Conservation (phyloP, 1,139 yeast species). For the Debaryomycetaceae sp. region DNA sequence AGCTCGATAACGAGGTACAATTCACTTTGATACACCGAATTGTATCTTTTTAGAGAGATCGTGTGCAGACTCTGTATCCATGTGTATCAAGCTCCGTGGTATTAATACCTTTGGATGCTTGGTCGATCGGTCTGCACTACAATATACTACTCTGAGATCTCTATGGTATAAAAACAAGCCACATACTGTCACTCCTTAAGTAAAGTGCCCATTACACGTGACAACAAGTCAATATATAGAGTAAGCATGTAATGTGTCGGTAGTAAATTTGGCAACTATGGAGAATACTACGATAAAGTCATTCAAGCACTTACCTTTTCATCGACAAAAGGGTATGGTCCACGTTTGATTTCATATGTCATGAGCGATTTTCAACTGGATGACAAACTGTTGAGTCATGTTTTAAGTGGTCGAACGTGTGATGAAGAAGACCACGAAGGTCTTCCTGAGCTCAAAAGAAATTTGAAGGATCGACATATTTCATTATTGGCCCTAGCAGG, state of each 20-base stretch:
- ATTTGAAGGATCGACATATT: conserved; percentile 41
- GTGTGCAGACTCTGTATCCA: conserved; percentile 25
- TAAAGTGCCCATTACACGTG: no score
- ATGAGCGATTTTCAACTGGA: not conserved
- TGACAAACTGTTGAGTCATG: not conserved
- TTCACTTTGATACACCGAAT: conserved; percentile 41
- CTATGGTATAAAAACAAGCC: no score
- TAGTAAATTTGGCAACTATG: no score
- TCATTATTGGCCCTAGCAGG: conserved; percentile 52
- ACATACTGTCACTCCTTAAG: no score
- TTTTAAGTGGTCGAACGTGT: conserved; percentile 6
- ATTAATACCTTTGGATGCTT: conserved; percentile 1
- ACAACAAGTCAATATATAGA: no score
- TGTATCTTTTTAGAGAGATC: conserved; percentile 33
- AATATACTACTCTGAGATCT: conserved; percentile 3
- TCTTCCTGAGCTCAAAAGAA: conserved; percentile 20
- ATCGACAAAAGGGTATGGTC: no score
- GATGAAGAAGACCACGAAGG: not conserved
- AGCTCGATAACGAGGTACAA: conserved; percentile 40
- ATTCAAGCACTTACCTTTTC: no score
- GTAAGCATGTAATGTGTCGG: no score
- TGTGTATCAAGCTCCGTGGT: not conserved
- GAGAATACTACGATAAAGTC: no score
- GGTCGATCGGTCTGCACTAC: conserved; percentile 25
- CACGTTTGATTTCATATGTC: not conserved